Conservation (phyloP, 208 protist genomes). For the Leptomonas pyrrhocoris region DNA sequence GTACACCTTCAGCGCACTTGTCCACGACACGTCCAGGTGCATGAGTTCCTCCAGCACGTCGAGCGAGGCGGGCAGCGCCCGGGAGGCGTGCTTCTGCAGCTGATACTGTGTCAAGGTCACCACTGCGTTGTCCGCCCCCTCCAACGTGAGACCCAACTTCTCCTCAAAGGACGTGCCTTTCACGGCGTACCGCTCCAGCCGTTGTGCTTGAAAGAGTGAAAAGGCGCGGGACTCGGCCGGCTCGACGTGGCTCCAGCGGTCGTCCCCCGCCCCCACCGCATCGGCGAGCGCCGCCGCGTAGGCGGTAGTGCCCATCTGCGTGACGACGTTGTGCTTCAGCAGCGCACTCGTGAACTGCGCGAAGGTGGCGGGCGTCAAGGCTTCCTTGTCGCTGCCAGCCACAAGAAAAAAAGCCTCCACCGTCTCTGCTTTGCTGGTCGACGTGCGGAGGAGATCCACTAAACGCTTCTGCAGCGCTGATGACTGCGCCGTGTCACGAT, state of each 20-base stretch:
- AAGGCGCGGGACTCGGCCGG: conserved; percentile 55
- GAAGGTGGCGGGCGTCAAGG: conserved; percentile 31
- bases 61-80: conserved; percentile 35
- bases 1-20: conserved; percentile 57
- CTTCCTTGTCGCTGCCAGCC: conserved; percentile 24
- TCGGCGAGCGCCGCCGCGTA: conserved; percentile 56
- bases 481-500: conserved; percentile 15
- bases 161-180: conserved; percentile 56
- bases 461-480: conserved; percentile 35
- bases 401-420: conserved; percentile 55
- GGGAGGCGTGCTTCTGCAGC: conserved; percentile 35
- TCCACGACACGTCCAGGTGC: conserved; percentile 79
- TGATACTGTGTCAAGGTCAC: conserved; percentile 63
- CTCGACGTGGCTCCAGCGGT: conserved; percentile 51
- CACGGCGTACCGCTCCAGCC: conserved; percentile 54
- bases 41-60: conserved; percentile 60
- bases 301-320: conserved; percentile 39
- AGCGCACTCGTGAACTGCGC: conserved; percentile 39
- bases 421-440: conserved; percentile 43
- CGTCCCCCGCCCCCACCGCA: conserved; percentile 34
- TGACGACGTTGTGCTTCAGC: conserved; percentile 49
- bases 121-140: conserved; percentile 71
- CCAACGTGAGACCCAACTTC: conserved; percentile 52
- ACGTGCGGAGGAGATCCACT: conserved; percentile 24
- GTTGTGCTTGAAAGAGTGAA: conserved; percentile 48